Evolutionary conservation across 805 yeast species (phyloP), one percentile per base, ranked within the genome.

Genomic region (Hanseniaspora guilliermondii): DNA sequence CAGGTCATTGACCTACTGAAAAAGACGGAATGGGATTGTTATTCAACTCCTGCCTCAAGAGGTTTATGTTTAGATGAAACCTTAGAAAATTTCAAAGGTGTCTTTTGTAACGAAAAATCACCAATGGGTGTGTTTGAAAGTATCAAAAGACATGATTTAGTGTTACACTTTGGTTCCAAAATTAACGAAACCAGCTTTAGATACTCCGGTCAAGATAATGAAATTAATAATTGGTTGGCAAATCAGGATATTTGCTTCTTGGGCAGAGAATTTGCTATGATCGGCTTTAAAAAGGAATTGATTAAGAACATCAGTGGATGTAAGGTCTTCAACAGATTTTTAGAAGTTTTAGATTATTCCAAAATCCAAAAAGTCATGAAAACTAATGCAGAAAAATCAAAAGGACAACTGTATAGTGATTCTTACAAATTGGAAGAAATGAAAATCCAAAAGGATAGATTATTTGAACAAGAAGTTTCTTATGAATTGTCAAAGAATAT

Each of bases 141-240:
- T 58, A 77, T 75, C 53, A 73, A 76, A 49, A 57, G 72, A 3
- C 74, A 86, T 16, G 97, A 91, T 64, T 70, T 85, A 47, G 72
- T 88, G 17, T 59, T 89, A 40, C 78, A 78, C 61, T 69, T 87
- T 59, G 97, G 97, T 8, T 77, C 81, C 49, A 74, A 77, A 55
- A 68, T 73, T 54, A 78, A 82, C 56, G 93, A 84, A 64, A 77
- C 80, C 57, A 24, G 27, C 2, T 54, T 54, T 12, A 54, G 52
- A 42, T 47, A 24, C 22, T 35, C 49, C 2, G 47, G 42, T n/a
- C 7, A 6, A 2, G 17, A 50, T 27, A 12, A 33, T 12, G 48
- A 50, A 33, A 44, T 30, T 5, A 44, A 44, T 11, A n/a, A 45
- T 22, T 54, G 56, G 56, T 27, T 54, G 22, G 17, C 21, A 4